phyloP scores from a whole-genome alignment of 2,329 filamentous ascomycete species.

The Sarocladium oryzae region DNA sequence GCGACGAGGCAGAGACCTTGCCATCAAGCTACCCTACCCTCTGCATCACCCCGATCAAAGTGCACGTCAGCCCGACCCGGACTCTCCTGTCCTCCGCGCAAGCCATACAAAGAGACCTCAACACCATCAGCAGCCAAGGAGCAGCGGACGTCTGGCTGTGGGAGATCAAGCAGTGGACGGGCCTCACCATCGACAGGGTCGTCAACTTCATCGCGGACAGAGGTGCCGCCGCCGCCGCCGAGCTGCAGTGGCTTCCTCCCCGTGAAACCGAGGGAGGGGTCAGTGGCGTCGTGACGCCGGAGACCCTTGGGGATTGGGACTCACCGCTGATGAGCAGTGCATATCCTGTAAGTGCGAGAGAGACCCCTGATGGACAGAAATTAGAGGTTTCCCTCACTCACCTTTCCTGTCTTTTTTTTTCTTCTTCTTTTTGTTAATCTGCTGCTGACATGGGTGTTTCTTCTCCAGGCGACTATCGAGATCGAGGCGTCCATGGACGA shows the following conservation, averaged over 20 bases:
- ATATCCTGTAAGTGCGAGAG: conserved; percentile 25
- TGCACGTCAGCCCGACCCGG: conserved; percentile 26
- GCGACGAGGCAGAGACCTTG: conserved; percentile 46
- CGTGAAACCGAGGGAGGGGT: conserved; percentile 13
- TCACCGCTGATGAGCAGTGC: conserved; percentile 16
- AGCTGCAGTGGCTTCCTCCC: conserved; percentile 21
- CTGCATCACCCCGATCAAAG: conserved; percentile 67
- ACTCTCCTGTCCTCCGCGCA: background rate
- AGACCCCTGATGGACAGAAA: too few species aligned
- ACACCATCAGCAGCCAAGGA: conserved; percentile 45
- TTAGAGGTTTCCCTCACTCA: background rate
- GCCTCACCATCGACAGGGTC: conserved; percentile 61
- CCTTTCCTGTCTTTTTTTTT: background rate
- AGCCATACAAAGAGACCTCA: conserved; percentile 61
- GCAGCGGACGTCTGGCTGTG: conserved; percentile 56
- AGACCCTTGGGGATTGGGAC: background rate
- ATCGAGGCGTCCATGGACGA: conserved; percentile 31
- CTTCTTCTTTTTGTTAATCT: too few species aligned
- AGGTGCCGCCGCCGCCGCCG: conserved; percentile 15
- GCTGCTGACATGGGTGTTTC: too few species aligned
- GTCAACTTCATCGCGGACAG: conserved; percentile 66
- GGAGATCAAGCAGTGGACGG: conserved; percentile 72
- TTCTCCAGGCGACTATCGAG: conserved; percentile 30
- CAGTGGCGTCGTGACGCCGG: too few species aligned
- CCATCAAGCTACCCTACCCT: conserved; percentile 60